These are phyloP conservation scores for Croton setiger DNA, from an alignment of 441 rosid species.

Conservation along the genomic window DNA sequence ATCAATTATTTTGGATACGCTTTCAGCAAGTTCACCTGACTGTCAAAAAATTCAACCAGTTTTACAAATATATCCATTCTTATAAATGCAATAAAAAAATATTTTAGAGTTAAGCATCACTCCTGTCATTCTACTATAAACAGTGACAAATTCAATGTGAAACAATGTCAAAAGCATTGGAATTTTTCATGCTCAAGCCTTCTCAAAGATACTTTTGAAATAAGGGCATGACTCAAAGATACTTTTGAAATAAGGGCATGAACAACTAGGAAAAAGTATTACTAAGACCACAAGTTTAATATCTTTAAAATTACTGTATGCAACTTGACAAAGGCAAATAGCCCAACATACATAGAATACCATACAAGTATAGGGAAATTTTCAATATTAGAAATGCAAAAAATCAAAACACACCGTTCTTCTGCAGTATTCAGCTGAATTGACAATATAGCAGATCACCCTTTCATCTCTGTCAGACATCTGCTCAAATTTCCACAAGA, in stretches of 20 bases:
- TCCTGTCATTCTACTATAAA: neutral
- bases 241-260: neutral
- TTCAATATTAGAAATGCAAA: neutral
- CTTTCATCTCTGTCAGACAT: constrained; percentile 94
- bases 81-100: neutral
- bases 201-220: neutral
- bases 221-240: neutral
- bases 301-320: neutral
- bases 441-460: constrained; percentile 93
- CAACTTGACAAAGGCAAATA: constrained; percentile 1
- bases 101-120: neutral
- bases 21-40: constrained; percentile 98
- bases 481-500: constrained; percentile 41
- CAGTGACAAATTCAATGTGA: neutral
- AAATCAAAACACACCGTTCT: constrained; percentile 57
- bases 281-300: neutral
- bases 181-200: neutral
- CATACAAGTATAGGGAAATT: constrained; percentile 16
- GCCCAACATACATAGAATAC: constrained; percentile 12
- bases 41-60: constrained; percentile 35
- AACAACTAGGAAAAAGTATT: neutral
- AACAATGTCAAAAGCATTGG: neutral
- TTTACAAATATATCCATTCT: constrained; percentile 15
- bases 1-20: constrained; percentile 90
- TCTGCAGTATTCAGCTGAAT: constrained; percentile 96